Evolutionary conservation across 2,329 filamentous ascomycete genomes (phyloP), one percentile per base, ranked within the genome.

Genomic region (Trichoderma cornu-damae): DNA sequence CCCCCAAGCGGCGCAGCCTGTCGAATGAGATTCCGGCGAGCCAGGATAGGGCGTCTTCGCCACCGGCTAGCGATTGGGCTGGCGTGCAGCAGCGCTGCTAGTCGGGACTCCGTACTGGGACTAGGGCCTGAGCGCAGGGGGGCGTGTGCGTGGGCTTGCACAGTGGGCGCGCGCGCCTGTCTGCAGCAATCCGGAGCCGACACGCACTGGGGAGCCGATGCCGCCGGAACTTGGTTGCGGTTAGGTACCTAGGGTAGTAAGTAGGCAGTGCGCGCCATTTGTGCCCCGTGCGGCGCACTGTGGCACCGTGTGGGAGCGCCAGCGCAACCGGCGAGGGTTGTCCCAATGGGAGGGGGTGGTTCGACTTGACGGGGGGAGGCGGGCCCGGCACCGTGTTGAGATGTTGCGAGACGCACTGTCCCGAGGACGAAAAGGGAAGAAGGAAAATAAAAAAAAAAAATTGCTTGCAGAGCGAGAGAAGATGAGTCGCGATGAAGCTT

Each of bases 21-120:
- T 65, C 70, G 65, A 72, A 72, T 72, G 61, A 67, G 40, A 61
- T 58, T 40, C 34, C 32, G 60, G 43, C 60, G 59, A 59, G 62
- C 59, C 60, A 55, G 60, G 63, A 57, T 64, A 61, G 65, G 63
- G 62, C 47, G 28, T 51, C 61, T 63, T 72, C 63, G 68, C 69
- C 70, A 71, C 70, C 64, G 53, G 52, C 48, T 47, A 60, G 57
- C 69, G 66, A 71, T 70, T 72, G 70, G 69, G 60, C 57, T 61
- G 62, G 58, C 50, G 35, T 53, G 59, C 60, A 64, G 48, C 6
- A 16, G 53, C 48, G 56, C 66, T 67, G 68, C 51, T 55, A 24
- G 51, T 22, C 9, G 35, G 26, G 40, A 24, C 34, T 35, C 51
- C 34, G 51, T 43, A 42, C 40, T 24, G 38, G 40, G 50, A 16